Evolutionary conservation across 2,329 filamentous ascomycete genomes (phyloP).

Genomic region (Zarea fungicola): DNA sequence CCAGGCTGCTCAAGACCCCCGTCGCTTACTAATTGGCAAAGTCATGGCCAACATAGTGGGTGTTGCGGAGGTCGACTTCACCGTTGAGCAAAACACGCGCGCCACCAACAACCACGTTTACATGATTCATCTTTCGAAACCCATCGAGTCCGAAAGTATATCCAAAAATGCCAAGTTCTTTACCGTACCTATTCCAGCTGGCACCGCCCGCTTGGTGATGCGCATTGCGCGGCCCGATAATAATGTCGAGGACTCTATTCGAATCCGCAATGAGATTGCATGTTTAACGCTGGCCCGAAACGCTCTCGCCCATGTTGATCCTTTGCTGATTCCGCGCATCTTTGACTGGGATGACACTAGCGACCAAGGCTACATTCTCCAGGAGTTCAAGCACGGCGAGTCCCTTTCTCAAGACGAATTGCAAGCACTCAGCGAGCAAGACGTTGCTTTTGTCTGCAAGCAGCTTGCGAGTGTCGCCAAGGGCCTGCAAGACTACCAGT

Average conservation of each 20-base stretch:
- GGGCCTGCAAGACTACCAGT: conserved; percentile 1
- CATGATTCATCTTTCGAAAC: background rate
- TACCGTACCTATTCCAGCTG: background rate
- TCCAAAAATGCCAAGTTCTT: background rate
- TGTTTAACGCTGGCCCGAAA: background rate
- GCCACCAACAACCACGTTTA: conserved; percentile 11
- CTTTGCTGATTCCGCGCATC: background rate
- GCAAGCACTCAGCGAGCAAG: background rate
- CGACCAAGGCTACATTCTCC: background rate
- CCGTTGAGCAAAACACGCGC: background rate
- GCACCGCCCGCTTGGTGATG: conserved; percentile 5
- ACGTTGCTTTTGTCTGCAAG: background rate
- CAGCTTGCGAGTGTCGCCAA: conserved; percentile 5
- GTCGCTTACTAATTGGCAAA: background rate
- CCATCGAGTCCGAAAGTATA: background rate
- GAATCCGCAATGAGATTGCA: conserved; percentile 9
- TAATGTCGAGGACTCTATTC: conserved; percentile 8
- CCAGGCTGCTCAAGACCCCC: background rate
- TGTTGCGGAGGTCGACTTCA: background rate
- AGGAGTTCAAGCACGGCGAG: conserved; percentile 10
- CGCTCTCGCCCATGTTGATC: background rate
- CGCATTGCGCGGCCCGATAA: background rate
- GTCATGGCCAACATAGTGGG: background rate
- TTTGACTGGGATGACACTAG: conserved; percentile 2
- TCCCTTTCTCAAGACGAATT: background rate